Base-by-base conservation (phyloP, 352 stramenopile species). In the Phytophthora brassicae region DNA sequence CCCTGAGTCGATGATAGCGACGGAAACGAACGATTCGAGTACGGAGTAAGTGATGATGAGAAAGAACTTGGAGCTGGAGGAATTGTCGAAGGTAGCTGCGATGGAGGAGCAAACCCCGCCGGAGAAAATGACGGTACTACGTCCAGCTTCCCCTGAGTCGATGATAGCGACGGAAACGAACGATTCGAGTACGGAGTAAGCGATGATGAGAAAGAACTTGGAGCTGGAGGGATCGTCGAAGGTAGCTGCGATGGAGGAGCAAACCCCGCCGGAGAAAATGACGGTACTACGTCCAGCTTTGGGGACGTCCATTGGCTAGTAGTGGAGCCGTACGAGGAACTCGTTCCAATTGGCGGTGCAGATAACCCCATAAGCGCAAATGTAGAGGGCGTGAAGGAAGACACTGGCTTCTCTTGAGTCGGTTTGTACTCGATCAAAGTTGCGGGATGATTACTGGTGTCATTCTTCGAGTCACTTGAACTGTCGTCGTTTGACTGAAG, bases 401-500 rank as follows among this genome's bases (percentile, higher is more conserved):
- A 28, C 1, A 13, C 47, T 11, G 59, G 44, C 39, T 66, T 64
- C 4, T 63, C 39, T 46, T 63, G 57, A 6, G 9, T 2, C 1
- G 67, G 63, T 20, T 69, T 79, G 53, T 67, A 68, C 48, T 65
- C 57, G 2, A 24, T 66, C 22, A 65, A 58, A 14, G 45, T 66
- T 31, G 42, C 41, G 7, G 52, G 51, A 8, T 60, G 26, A 43
- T 6, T n/a, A 14, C 17, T 20, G 12, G 22, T 44, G 22, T 42
- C 52, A 39, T 60, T 70, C 14, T 47, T 61, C 7, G 60, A n/a
- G 35, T 55, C 36, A 16, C 39, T 63, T 20, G 52, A 14, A 3
- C 26, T 44, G 7, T 57, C 35, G 26, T 77, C 63, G 6, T 75
- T 65, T 16, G 74, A 72, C 19, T 85, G 60, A 11, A 90, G 56